Evolutionary conservation across 1,284 basidiomycete genomes (phyloP).

Genomic region (Sanghuangporus sanghuang): DNA sequence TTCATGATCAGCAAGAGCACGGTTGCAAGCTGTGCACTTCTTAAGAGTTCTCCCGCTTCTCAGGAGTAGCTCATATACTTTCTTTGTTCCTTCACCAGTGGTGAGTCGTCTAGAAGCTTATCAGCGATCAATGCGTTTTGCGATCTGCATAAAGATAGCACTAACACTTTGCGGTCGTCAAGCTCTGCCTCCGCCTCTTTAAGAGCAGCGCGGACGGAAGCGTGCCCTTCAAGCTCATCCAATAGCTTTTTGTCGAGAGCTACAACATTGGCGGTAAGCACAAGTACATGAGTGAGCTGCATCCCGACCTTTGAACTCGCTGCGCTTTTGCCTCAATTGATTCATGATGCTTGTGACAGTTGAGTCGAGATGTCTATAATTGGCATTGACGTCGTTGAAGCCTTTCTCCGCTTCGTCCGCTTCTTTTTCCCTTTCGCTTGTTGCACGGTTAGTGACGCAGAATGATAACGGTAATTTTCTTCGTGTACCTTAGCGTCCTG

Average conservation of each 20-base stretch:
- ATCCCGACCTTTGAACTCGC: constrained; percentile 57
- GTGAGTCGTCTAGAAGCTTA: constrained; percentile 24
- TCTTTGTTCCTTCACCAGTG: constrained; percentile 34
- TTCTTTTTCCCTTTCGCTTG: constrained; percentile 67
- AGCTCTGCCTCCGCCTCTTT: constrained; percentile 51
- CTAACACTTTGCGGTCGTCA: constrained; percentile 50
- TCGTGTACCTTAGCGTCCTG: constrained; percentile 48
- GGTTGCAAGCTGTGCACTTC: constrained; percentile 74
- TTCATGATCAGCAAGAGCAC: constrained; percentile 62
- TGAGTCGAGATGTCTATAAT: constrained; percentile 58
- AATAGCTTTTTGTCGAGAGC: constrained; percentile 53
- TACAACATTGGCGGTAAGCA: constrained; percentile 25
- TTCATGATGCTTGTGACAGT: constrained; percentile 52
- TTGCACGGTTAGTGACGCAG: background rate
- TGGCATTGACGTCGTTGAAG: constrained; percentile 44
- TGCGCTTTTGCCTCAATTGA: constrained; percentile 58
- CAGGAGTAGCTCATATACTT: constrained; percentile 64
- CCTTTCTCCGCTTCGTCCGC: constrained; percentile 50
- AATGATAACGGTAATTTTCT: constrained; percentile 3
- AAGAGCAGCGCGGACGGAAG: constrained; percentile 51
- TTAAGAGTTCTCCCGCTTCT: constrained; percentile 58
- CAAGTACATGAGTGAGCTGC: background rate
- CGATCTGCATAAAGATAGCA: constrained; percentile 1
- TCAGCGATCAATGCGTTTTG: background rate
- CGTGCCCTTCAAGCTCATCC: constrained; percentile 37